These are phyloP conservation scores for Annona squamosa DNA, from an alignment of 164 flowering plant species.

Conservation along the genomic window DNA sequence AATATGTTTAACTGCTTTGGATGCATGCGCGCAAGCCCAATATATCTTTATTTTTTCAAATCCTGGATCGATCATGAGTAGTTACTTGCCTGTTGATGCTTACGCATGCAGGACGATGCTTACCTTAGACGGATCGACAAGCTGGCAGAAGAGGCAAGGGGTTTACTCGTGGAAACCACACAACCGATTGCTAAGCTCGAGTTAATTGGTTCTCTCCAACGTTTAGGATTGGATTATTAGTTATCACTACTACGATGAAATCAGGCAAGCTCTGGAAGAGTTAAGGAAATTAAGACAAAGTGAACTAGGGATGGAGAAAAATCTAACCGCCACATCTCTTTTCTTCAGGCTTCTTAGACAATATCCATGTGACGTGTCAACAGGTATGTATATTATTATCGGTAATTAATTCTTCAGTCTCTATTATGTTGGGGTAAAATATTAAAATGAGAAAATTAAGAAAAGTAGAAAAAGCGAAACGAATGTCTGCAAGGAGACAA, in stretches of 20 bases:
- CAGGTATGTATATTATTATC: slow-evolving; percentile 1
- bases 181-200: not conserved
- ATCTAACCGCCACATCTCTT: slow-evolving; percentile 1
- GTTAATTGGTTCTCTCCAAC: slow-evolving; percentile 2
- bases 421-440: too few species aligned
- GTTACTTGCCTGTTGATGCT: not conserved
- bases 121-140: not conserved
- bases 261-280: not conserved
- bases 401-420: too few species aligned
- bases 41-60: not conserved
- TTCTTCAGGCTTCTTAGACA: slow-evolving; percentile 12
- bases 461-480: too few species aligned
- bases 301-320: not conserved
- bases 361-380: slow-evolving; percentile 1
- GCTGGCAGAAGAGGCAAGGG: not conserved
- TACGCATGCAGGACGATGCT: not conserved
- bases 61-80: too few species aligned
- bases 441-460: too few species aligned
- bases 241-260: slow-evolving; percentile 3
- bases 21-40: too few species aligned
- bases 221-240: slow-evolving; percentile 7
- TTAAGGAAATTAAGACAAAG: not conserved
- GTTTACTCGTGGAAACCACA: not conserved
- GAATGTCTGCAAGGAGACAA: too few species aligned
- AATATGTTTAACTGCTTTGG: too few species aligned